Evolutionary conservation across 2,329 filamentous ascomycete species (phyloP).

Genomic region (Torrubiella hemipterigena): DNA sequence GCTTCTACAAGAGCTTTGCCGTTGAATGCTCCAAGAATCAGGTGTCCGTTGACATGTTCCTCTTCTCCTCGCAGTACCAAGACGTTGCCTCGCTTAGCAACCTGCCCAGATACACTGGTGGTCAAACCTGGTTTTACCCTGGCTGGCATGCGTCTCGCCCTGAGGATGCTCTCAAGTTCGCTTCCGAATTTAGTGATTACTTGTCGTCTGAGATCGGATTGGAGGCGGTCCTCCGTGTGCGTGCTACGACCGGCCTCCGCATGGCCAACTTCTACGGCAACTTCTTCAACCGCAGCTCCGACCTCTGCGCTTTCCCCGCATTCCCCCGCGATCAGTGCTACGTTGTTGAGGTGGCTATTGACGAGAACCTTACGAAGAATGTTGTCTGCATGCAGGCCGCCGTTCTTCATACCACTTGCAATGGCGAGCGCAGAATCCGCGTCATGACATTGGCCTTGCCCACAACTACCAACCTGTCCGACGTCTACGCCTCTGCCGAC

Average conservation of each 20-base stretch:
- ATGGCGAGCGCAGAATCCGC: slow-evolving; percentile 88
- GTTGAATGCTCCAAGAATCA: slow-evolving; percentile 99
- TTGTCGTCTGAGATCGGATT: slow-evolving; percentile 93
- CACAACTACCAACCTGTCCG: slow-evolving; percentile 80
- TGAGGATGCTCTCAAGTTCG: slow-evolving; percentile 97
- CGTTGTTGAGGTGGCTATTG: slow-evolving; percentile 95
- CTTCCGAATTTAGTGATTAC: slow-evolving; percentile 91
- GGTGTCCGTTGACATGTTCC: slow-evolving; percentile 96
- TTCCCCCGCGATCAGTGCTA: slow-evolving; percentile 97
- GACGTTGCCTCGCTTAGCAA: slow-evolving; percentile 96
- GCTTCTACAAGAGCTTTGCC: slow-evolving; percentile 98
- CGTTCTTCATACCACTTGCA: slow-evolving; percentile 94
- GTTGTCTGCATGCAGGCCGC: slow-evolving; percentile 89
- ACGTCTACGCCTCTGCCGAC: slow-evolving; percentile 89
- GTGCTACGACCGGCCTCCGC: slow-evolving; percentile 83
- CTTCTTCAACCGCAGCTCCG: slow-evolving; percentile 97
- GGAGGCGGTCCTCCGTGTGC: slow-evolving; percentile 89
- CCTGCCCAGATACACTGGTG: slow-evolving; percentile 87
- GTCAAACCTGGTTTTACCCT: slow-evolving; percentile 97
- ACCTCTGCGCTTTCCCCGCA: slow-evolving; percentile 93
- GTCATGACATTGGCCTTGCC: slow-evolving; percentile 89
- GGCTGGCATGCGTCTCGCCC: slow-evolving; percentile 90
- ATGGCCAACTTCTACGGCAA: slow-evolving; percentile 99
- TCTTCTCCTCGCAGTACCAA: slow-evolving; percentile 92
- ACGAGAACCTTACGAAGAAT: slow-evolving; percentile 84